These are phyloP conservation scores for Metschnikowia santaceciliae DNA, from an alignment of 805 yeast genomes.

Conservation along the genomic window DNA sequence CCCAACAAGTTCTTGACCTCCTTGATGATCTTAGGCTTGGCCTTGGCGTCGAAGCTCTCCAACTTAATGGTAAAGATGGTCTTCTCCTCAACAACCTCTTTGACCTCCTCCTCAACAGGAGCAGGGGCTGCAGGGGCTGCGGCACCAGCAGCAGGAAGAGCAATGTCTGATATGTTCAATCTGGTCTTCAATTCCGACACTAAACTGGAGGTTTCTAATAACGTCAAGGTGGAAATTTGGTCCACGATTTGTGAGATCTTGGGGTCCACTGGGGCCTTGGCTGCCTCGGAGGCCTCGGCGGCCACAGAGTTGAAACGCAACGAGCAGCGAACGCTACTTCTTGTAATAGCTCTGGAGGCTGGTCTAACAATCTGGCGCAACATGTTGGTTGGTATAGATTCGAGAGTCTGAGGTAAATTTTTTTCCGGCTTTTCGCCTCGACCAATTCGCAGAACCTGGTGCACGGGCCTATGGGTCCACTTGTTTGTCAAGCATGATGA, in stretches of 20 bases:
- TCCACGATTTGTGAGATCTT: constrained; percentile 85
- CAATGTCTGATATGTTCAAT: constrained; percentile 90
- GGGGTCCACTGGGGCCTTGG: constrained; percentile 66
- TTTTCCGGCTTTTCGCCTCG: constrained; percentile 8
- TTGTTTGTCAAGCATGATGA: not conserved
- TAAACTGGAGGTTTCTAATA: constrained; percentile 87
- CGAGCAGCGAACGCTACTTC: constrained; percentile 21
- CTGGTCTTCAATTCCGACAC: constrained; percentile 74
- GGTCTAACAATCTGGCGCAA: constrained; percentile 40
- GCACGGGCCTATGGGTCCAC: not conserved
- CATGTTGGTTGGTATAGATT: constrained; percentile 14
- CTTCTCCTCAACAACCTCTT: constrained; percentile 83
- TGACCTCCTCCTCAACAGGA: constrained; percentile 67
- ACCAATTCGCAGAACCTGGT: constrained; percentile 5
- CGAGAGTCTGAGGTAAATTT: constrained; percentile 9
- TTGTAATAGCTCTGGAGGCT: constrained; percentile 29
- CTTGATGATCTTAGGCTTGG: constrained; percentile 96
- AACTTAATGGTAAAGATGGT: constrained; percentile 88
- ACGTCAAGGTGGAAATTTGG: constrained; percentile 84
- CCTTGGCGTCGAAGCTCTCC: constrained; percentile 89
- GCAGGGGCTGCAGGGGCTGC: constrained; percentile 61
- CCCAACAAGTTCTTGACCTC: constrained; percentile 92
- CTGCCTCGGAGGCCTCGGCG: constrained; percentile 28
- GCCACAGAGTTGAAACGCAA: constrained; percentile 49
- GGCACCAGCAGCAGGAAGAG: constrained; percentile 61